Evolutionary conservation across 768 basidiomycete species (phyloP).

Genomic region (Rhodosporidiobolus odoratus): DNA sequence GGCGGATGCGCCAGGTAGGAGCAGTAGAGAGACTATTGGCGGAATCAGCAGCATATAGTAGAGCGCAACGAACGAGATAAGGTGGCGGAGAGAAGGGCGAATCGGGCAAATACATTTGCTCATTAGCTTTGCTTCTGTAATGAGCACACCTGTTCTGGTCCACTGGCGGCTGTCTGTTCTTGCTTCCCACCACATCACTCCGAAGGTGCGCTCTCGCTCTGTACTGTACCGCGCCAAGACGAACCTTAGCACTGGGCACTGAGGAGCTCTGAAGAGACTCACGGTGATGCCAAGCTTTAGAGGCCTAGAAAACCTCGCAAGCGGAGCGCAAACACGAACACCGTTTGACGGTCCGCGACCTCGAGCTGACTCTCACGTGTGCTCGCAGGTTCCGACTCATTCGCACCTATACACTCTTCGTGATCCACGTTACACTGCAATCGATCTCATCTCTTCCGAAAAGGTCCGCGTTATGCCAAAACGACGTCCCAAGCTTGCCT

Average conservation of each 20-base stretch:
- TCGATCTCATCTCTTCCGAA: neutral
- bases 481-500: neutral
- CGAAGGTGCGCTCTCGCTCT: no score
- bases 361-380: neutral
- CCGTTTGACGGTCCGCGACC: neutral
- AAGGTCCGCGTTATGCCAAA: neutral
- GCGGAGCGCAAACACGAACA: neutral
- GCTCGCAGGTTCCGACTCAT: neutral
- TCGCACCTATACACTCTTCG: no score
- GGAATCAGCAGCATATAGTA: constrained; percentile 1
- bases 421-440: no score
- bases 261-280: neutral
- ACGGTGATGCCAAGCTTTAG: neutral
- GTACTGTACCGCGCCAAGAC: neutral
- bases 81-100: neutral
- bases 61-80: neutral
- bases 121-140: neutral
- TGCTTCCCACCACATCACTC: neutral
- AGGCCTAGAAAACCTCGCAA: constrained; percentile 10
- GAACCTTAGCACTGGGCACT: constrained; percentile 17
- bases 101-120: neutral
- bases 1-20: neutral
- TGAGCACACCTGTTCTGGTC: neutral
- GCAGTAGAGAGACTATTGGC: neutral
- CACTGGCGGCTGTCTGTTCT: neutral